phyloP scores from a whole-genome alignment of 306 rosid genomes.

The Castanospermum australe region DNA sequence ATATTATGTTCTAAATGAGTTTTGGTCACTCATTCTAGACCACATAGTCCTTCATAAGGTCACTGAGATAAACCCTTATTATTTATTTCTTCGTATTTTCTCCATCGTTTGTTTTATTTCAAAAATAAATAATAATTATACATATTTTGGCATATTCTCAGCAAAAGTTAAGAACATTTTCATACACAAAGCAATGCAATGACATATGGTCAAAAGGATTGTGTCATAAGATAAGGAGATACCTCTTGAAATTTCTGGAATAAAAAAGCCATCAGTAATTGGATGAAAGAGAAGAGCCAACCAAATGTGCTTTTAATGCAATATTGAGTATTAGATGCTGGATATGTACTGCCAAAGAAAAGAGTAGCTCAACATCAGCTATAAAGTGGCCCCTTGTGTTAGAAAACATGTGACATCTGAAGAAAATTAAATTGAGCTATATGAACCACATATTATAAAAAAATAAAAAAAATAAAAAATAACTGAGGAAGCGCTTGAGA shows the following conservation, averaged over 20 bases:
- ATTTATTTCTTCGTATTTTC: neutral
- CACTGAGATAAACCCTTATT: neutral
- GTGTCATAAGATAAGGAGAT: conserved; percentile 10
- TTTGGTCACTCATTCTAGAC: neutral
- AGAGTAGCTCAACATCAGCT: neutral
- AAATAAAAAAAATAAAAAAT: neutral
- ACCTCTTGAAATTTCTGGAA: conserved; percentile 80
- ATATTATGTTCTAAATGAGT: neutral
- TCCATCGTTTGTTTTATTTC: neutral
- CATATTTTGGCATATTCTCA: neutral
- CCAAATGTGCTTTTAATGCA: neutral
- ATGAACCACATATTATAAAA: neutral
- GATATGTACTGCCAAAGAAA: conserved; percentile 3
- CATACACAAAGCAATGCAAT: neutral
- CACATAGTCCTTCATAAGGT: neutral
- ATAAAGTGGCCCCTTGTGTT: neutral
- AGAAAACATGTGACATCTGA: neutral
- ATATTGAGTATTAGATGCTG: neutral
- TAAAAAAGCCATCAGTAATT: conserved; percentile 50
- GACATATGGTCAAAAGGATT: neutral
- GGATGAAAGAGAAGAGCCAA: conserved; percentile 2
- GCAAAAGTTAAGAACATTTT: neutral
- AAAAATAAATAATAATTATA: neutral
- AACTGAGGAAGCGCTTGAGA: neutral
- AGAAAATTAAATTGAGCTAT: neutral